Base-by-base conservation (phyloP, 108 stramenopile genomes). In the Seminavis robusta region DNA sequence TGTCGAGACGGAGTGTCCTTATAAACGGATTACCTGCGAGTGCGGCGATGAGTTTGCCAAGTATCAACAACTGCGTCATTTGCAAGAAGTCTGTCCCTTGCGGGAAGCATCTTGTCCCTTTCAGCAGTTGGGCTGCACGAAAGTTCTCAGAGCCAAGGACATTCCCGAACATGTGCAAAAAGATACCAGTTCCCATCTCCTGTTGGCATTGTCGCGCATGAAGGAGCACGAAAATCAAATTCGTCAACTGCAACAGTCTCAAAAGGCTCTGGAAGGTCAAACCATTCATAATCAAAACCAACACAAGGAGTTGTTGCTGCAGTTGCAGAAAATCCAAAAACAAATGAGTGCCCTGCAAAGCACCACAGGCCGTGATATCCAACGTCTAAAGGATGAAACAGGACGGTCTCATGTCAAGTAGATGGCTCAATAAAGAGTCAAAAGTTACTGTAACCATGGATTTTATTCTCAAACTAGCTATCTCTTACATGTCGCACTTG, bases 21-120 rank as follows among this genome's bases (percentile, higher is more conserved):
- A 71, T 59, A 72, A 65, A 49, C 51, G 55, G 0, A 65, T 79
- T 37, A 34, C 68, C 1, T 79, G 59, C 34, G 65, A 64, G 19
- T 84, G 82, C 42, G 82, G 76, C 10, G 59, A 51, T 16, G 34
- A 46, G 16, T 46, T 77, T 16, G 45, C 73, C 16, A 53, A 64
- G 3, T 47, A 65, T 48, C 39, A 75, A 33, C 54, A 59, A 31
- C 26, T 34, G 3, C 32, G 17, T 9, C 82, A 84, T 25, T 33
- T 61, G 20, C 26, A 43, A n/a, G 52, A 68, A 32, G 64, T 49
- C 1, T 84, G 82, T 49, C 47, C 1, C 33, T 33, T 80, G 9
- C 76, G 82, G 15, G 44, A 59, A 34, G 73, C 73, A 29, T 60
- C 61, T 8, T 84, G 82, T 56, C 82, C 82, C 11, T 72, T 80